phyloP scores from a whole-genome alignment of 2,329 filamentous ascomycete genomes.

The Fusarium sp. region DNA sequence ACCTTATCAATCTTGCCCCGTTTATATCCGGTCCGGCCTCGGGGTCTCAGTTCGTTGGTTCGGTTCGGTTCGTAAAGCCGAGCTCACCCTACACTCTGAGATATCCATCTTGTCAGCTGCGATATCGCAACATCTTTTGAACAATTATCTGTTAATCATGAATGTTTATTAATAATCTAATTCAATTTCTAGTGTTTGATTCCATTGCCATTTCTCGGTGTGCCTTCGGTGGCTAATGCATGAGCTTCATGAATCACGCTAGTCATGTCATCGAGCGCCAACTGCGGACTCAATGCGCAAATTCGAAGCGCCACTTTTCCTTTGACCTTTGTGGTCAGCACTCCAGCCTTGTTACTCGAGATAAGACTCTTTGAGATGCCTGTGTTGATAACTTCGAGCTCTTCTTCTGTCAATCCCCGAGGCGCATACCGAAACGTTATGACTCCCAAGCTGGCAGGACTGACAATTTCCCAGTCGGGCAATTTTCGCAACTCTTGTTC shows the following conservation, averaged over 20 bases:
- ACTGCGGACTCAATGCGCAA: constrained; percentile 14
- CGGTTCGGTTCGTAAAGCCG: constrained; percentile 25
- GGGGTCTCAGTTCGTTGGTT: not conserved
- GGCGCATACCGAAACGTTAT: constrained; percentile 43
- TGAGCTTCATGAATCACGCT: constrained; percentile 12
- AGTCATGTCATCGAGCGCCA: constrained; percentile 20
- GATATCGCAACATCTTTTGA: not conserved
- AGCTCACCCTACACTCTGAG: constrained; percentile 3
- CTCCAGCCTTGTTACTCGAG: constrained; percentile 15
- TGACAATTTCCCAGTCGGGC: constrained; percentile 43
- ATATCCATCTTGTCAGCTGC: not conserved
- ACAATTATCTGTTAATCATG: constrained; percentile 1
- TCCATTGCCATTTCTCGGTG: not conserved
- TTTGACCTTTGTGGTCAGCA: constrained; percentile 8
- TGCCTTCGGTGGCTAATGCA: not conserved
- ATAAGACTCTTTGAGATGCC: constrained; percentile 17
- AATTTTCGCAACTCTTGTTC: constrained; percentile 33
- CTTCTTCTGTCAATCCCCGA: not conserved
- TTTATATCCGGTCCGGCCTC: not conserved
- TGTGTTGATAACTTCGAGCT: not conserved
- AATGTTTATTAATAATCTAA: constrained; percentile 16
- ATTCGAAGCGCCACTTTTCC: constrained; percentile 13
- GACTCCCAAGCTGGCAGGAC: constrained; percentile 39
- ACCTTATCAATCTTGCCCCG: constrained; percentile 2
- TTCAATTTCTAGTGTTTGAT: not conserved